Base-by-base conservation (phyloP, 768 basidiomycete genomes). In the Mycena metata region DNA sequence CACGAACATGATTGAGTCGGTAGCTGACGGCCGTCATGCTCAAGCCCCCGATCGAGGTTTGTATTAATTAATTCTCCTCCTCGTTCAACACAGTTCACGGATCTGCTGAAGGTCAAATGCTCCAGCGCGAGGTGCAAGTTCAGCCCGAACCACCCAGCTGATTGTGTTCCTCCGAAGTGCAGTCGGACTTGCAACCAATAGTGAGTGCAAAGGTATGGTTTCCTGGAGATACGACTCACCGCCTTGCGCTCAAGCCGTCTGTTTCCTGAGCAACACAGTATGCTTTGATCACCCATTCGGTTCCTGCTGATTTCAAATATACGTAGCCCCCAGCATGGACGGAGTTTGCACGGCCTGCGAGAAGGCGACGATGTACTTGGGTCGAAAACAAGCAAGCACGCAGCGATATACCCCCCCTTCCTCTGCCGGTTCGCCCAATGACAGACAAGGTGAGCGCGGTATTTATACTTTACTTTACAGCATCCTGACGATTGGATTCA, bases 141-240 rank as follows among this genome's bases (percentile, higher is more conserved):
- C 72, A 89, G 88, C 55, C 82, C 87, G 0, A 79, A 76, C 59
- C 89, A 90, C 68, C 85, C 86, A 0, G 62, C 64, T 1, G 75
- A 72, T 41, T 89, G 88, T 60, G 74, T 66, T 0, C 80, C 76
- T 6, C 85, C 85, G 0, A 23, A 21, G 2, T 90, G 89, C 78
- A 83, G 62, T 17, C 73, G 73, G 59, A 80, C 76, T 5, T 86
- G 85, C 60, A 82, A 78, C 73, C 87, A 88, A 72, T 86, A 85
- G 87, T 88, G 74, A n/a, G n/a, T 62, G 2, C 12, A 33, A 51
- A 23, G 30, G 55, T 41, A 56, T 33, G 49, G 16, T 41, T 26
- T 5, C 49, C 26, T 16, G 13, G 2, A n/a, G 62, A 58, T 39
- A 47, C 23, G 19, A 41, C 51, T 69, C n/a, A 70, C 46, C 17